Percentiles rank a stretch among this genome's conserved stretches.
Evolutionary conservation across 139 green algal genomes (phyloP).

Genomic region (Yamagishiella unicocca): DNA sequence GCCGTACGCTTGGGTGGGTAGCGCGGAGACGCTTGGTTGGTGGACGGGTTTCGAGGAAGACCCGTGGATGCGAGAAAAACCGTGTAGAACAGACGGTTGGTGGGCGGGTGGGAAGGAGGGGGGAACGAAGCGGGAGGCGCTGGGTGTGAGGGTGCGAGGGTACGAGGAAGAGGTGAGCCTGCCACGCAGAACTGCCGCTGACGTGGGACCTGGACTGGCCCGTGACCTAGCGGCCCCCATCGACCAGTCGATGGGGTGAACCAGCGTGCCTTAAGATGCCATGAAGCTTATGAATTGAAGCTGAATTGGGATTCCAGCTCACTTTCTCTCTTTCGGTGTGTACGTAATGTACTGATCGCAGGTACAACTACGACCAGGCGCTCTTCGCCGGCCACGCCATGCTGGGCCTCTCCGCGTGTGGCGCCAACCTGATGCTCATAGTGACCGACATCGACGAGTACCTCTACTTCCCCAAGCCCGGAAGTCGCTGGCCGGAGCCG

Average conservation of each 20-base stretch:
- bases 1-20: not conserved
- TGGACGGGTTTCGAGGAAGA: too few relatives aligned
- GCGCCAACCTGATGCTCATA: not conserved
- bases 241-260: not conserved
- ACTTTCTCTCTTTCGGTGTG: not conserved
- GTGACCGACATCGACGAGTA: conserved; percentile 12
- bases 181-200: not conserved
- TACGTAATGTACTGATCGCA: not conserved
- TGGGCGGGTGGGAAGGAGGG: not conserved
- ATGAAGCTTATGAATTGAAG: not conserved
- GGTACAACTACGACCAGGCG: conserved; percentile 29
- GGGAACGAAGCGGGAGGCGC: not conserved
- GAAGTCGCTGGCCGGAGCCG: not conserved
- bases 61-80: too few relatives aligned
- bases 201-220: too few relatives aligned
- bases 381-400: not conserved
- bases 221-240: not conserved
- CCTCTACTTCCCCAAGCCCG: not conserved
- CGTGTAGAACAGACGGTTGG: too few relatives aligned
- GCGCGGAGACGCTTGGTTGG: too few relatives aligned
- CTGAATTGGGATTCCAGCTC: not conserved
- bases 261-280: not conserved
- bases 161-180: not conserved
- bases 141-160: not conserved
- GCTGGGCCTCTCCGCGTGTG: conserved; percentile 1